phyloP scores from a whole-genome alignment of 2,329 filamentous ascomycete species.

The Fusarium sp. region DNA sequence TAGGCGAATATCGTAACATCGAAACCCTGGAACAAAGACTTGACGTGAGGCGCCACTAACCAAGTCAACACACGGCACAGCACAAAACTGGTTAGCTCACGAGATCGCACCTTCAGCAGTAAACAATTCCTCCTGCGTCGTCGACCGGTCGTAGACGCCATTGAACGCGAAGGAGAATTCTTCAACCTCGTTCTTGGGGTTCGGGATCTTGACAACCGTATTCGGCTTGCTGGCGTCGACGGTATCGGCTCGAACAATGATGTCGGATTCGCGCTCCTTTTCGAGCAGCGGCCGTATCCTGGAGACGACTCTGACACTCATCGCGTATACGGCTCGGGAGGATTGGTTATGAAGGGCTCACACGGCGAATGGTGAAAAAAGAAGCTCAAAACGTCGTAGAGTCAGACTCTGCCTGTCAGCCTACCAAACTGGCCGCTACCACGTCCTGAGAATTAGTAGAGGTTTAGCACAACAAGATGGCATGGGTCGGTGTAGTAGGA shows the following conservation, averaged over 20 bases:
- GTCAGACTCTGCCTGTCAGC: constrained; percentile 37
- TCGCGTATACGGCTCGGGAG: constrained; percentile 42
- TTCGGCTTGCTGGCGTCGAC: constrained; percentile 68
- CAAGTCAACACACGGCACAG: constrained; percentile 38
- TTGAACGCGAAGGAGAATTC: constrained; percentile 96
- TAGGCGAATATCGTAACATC: constrained; percentile 93
- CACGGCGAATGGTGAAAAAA: constrained; percentile 16
- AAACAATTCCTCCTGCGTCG: constrained; percentile 87
- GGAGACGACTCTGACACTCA: constrained; percentile 86
- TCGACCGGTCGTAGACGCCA: constrained; percentile 83
- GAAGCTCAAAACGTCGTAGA: constrained; percentile 26
- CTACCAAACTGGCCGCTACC: constrained; percentile 40
- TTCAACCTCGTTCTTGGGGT: constrained; percentile 90
- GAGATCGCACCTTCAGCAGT: constrained; percentile 78
- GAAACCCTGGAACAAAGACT: constrained; percentile 88
- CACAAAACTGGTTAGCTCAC: constrained; percentile 11
- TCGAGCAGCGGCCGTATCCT: constrained; percentile 88
- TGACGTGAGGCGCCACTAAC: constrained; percentile 85
- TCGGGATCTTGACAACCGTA: constrained; percentile 85
- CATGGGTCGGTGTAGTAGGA: constrained; percentile 28
- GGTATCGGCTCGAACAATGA: constrained; percentile 77
- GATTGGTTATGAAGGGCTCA: constrained; percentile 20
- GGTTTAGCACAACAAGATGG: constrained; percentile 31
- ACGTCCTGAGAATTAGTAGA: constrained; percentile 36
- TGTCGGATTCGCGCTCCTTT: constrained; percentile 85